phyloP scores from a whole-genome alignment of 176 grass and related monocot species.

The Rhynchospora breviuscula region DNA sequence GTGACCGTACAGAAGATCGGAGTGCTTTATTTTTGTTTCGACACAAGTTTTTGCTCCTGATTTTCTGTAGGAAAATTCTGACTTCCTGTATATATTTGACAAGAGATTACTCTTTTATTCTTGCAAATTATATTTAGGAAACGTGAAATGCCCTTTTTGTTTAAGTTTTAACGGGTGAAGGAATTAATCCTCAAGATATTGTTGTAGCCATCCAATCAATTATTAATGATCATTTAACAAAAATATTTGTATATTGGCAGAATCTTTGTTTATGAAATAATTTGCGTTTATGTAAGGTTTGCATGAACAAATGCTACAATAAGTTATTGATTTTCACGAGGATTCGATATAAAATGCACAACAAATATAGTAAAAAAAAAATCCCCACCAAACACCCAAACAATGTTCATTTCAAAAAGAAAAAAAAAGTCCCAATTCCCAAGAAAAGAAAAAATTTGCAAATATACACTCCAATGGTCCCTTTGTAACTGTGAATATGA shows the following conservation, averaged over 20 bases:
- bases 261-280: no score
- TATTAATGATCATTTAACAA: no score
- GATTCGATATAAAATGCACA: not conserved
- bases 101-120: not conserved
- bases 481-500: not conserved
- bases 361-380: not conserved
- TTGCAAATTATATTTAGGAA: not conserved
- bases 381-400: no score
- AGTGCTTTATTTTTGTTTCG: not conserved
- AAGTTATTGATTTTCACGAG: not conserved
- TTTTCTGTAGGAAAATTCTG: not conserved
- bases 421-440: not conserved
- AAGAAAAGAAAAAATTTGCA: not conserved
- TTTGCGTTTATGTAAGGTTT: not conserved
- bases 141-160: no score
- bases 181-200: not conserved
- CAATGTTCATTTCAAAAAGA: no score
- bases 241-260: no score
- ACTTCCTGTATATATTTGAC: not conserved
- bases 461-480: not conserved
- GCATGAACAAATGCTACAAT: not conserved
- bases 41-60: not conserved
- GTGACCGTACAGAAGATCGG: not conserved
- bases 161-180: no score
- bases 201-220: not conserved